phyloP scores from a whole-genome alignment of 805 yeast species.

The Suhomyces sp. region DNA sequence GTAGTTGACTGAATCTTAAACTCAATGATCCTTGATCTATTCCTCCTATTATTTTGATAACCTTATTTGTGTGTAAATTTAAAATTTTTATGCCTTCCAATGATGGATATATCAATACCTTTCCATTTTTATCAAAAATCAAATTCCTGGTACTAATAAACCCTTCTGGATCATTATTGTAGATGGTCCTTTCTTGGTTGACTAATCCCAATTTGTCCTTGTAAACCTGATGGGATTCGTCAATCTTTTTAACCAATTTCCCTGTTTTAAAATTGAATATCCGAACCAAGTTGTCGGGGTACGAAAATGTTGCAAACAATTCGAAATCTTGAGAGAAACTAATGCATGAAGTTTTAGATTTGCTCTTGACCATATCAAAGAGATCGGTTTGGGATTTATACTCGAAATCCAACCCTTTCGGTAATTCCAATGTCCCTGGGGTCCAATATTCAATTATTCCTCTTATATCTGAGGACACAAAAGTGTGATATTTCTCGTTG shows the following conservation, averaged over 20 bases:
- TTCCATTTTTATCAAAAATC: conserved; percentile 11
- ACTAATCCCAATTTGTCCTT: conserved; percentile 1
- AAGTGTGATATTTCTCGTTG: conserved; percentile 14
- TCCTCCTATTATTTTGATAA: conserved; percentile 11
- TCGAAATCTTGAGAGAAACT: conserved; percentile 17
- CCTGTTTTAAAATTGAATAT: conserved; percentile 36
- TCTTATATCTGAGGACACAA: conserved; percentile 20
- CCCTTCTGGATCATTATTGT: neutral
- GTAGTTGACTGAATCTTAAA: conserved; percentile 10
- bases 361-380: conserved; percentile 31
- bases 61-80: conserved; percentile 10
- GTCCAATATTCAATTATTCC: conserved; percentile 26
- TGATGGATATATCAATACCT: conserved; percentile 11
- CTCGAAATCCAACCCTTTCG: conserved; percentile 21
- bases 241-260: conserved; percentile 15
- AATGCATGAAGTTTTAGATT: conserved; percentile 21
- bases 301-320: conserved; percentile 27
- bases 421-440: conserved; percentile 6
- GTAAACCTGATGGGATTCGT: conserved; percentile 8
- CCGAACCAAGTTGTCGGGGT: conserved; percentile 30
- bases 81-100: conserved; percentile 12
- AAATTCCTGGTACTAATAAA: neutral
- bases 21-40: conserved; percentile 10
- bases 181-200: conserved; percentile 4
- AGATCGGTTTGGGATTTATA: conserved; percentile 40